Evolutionary conservation across 73 alveolate genomes (phyloP), one percentile per base, ranked within the genome.

Genomic region (Stentor coeruleus): DNA sequence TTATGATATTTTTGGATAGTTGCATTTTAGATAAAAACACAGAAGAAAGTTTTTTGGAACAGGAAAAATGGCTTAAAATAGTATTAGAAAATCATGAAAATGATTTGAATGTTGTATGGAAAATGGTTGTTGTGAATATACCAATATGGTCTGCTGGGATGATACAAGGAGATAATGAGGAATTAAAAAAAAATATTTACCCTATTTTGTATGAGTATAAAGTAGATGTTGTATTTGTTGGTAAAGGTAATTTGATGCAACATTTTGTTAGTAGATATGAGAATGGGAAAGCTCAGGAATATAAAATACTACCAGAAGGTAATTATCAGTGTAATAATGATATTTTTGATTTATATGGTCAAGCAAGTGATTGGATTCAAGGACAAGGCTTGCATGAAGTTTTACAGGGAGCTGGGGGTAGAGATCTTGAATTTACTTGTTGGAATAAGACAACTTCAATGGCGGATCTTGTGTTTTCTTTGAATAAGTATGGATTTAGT

Each of bases 121-220:
- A 20, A 20, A 57, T 57, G 15, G 73, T 57, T 57, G 73, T 57
- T 31, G 28, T 57, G 73, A n/a, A 57, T 57, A 57, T 57, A 31
- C 73, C 73, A 2, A 57, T 57, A 31, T 57, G 15, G 15, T 57
- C 73, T 57, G 73, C 73, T 31, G 28, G 73, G 35, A 57, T 20
- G 73, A 31, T 31, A 20, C 73, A 57, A 20, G 73, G 73, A 20
- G 73, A 57, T 57, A 57, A 57, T 57, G 73, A 57, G 2, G 35
- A 57, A 57, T 57, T 57, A 57, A 57, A 57, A 57, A 57, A n/a
- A 57, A 57, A 31, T n/a, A n/a, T n/a, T n/a, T 57, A 57, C 73
- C 73, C 73, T 57, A 20, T 57, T n/a, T 2, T 57, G 73, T 57
- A 20, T 57, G 28, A 57, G 28, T 57, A 57, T 57, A 57, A 57